Percentiles rank a stretch among this genome's conserved stretches.
Conservation (phyloP, 2,329 filamentous ascomycete genomes). For the Xylaria sp. region DNA sequence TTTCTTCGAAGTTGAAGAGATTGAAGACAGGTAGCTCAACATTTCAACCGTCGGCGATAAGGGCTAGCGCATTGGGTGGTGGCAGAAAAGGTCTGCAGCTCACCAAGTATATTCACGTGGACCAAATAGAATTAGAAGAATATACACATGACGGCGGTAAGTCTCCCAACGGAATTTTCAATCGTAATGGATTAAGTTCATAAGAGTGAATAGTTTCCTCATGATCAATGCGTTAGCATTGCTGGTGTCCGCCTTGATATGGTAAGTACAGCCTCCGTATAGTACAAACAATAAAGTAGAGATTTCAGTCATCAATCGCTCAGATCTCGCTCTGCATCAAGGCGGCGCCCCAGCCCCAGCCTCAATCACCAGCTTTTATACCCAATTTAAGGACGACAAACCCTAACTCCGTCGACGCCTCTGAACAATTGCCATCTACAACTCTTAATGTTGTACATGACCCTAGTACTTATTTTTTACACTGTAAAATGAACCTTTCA, state of each 20-base stretch:
- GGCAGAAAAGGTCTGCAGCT: not conserved
- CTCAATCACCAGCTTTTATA: conserved; percentile 35
- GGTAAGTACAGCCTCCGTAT: conserved; percentile 27
- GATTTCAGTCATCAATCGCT: conserved; percentile 39
- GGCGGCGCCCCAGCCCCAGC: conserved; percentile 31
- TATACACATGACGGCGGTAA: not conserved
- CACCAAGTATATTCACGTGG: not conserved
- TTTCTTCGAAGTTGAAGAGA: not conserved
- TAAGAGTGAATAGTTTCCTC: conserved; percentile 8
- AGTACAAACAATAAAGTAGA: conserved; percentile 45
- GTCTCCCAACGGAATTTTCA: not conserved
- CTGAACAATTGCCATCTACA: conserved; percentile 29
- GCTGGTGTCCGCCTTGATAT: conserved; percentile 13
- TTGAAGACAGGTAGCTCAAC: not conserved
- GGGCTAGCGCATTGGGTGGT: not conserved
- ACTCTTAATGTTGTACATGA: conserved; percentile 30
- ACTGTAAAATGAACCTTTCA: conserved; percentile 19
- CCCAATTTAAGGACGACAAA: conserved; percentile 36
- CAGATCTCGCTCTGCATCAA: conserved; percentile 24
- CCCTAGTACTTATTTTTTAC: conserved; percentile 25
- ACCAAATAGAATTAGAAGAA: not conserved
- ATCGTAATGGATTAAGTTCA: not conserved
- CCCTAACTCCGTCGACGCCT: conserved; percentile 43
- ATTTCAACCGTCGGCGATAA: not conserved
- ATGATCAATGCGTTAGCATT: conserved; percentile 14